phyloP scores from a whole-genome alignment of 371 early-diverging fungal species.

The Rhizopus sp. region DNA sequence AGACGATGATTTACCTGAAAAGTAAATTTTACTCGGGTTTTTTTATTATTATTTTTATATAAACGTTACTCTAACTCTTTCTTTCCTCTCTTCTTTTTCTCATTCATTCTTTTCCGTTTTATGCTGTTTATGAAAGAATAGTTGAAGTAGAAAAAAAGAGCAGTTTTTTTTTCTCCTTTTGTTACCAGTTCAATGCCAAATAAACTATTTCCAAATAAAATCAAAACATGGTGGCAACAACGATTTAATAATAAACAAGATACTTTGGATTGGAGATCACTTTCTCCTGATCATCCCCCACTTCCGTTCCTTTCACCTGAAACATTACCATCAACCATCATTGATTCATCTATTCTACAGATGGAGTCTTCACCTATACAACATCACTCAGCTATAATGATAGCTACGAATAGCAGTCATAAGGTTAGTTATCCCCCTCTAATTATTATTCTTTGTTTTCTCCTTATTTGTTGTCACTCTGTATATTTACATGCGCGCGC shows the following conservation, averaged over 20 bases:
- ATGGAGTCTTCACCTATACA: constrained; percentile 2
- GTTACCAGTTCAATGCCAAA: constrained; percentile 1
- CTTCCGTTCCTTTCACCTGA: constrained; percentile 22
- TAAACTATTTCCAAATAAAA: constrained; percentile 13
- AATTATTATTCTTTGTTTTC: constrained; percentile 4
- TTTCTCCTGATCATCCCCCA: constrained; percentile 30
- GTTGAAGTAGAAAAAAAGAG: constrained; percentile 2
- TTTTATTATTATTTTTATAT: constrained; percentile 8
- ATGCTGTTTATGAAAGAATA: constrained; percentile 7
- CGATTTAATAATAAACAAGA: not conserved
- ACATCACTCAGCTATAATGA: not conserved
- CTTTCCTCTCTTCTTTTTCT: constrained; percentile 8
- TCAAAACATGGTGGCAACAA: constrained; percentile 29
- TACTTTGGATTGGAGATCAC: constrained; percentile 28
- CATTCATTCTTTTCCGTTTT: constrained; percentile 1
- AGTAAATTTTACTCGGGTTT: constrained; percentile 29
- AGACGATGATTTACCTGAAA: constrained; percentile 17
- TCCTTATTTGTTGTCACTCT: too few species aligned
- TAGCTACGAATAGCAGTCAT: constrained; percentile 3
- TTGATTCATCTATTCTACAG: not conserved
- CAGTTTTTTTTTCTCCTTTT: not conserved
- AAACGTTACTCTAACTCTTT: constrained; percentile 1
- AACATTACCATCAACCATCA: not conserved
- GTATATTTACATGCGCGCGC: too few species aligned
- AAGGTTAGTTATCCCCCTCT: constrained; percentile 4